Percentiles rank a stretch among this genome's conserved stretches.
phyloP scores from a whole-genome alignment of 345 rosid species.

The Eucalyptus marginata region DNA sequence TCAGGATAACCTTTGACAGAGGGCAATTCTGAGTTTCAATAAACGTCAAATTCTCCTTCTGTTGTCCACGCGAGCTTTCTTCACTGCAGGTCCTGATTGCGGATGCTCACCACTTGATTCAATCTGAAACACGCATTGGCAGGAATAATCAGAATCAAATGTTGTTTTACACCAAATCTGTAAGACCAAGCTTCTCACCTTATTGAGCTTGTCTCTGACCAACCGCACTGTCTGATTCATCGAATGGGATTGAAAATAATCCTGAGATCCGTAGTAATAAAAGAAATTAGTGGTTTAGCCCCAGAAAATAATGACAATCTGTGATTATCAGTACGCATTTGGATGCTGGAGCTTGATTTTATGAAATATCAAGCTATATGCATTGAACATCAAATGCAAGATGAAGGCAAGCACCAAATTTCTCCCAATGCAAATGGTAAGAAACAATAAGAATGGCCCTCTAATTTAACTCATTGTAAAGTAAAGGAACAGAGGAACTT shows the following conservation, averaged over 20 bases:
- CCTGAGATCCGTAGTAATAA: slow-evolving; percentile 23
- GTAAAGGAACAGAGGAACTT: not conserved
- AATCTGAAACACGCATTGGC: slow-evolving; percentile 20
- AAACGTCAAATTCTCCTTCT: slow-evolving; percentile 58
- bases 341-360: not conserved
- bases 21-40: not conserved
- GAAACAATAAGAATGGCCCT: not conserved
- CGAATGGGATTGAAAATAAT: slow-evolving; percentile 61
- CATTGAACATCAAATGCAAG: not conserved
- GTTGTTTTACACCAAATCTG: not conserved
- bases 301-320: not conserved
- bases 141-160: not conserved
- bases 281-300: not conserved
- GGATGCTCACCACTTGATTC: slow-evolving; percentile 35
- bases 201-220: slow-evolving; percentile 73
- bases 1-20: not conserved
- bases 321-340: not conserved
- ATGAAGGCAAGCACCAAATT: not conserved
- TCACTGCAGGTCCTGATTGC: slow-evolving; percentile 31
- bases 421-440: not conserved
- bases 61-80: slow-evolving; percentile 50
- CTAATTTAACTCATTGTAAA: not conserved
- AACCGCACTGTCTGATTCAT: slow-evolving; percentile 72
- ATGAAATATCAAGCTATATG: not conserved
- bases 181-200: slow-evolving; percentile 26